A percentile compares a stretch with the other conserved stretches of the same genome.
These are phyloP conservation scores for Fusarium begoniae DNA, from an alignment of 2,329 filamentous ascomycete species.

Conservation along the genomic window DNA sequence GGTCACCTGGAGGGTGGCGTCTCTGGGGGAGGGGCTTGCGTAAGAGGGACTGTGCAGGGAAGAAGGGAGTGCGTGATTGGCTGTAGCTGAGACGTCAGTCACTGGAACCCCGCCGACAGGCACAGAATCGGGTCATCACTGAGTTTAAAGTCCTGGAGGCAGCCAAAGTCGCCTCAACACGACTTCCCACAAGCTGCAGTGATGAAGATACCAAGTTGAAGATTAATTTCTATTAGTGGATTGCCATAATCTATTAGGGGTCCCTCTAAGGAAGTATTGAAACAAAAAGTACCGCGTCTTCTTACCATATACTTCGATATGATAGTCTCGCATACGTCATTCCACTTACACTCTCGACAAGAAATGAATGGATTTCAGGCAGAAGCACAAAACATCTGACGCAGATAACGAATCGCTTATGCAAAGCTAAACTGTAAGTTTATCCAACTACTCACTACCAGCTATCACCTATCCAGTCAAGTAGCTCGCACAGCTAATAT, in stretches of 20 bases:
- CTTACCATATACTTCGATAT: neutral
- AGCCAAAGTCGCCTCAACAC: neutral
- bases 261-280: neutral
- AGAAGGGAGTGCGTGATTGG: constrained; percentile 8
- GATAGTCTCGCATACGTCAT: constrained; percentile 13
- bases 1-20: constrained; percentile 35
- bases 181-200: neutral
- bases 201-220: neutral
- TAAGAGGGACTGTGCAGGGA: constrained; percentile 18
- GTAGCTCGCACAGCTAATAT: neutral
- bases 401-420: neutral
- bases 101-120: constrained; percentile 15
- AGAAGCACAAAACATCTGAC: neutral
- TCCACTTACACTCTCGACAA: constrained; percentile 1
- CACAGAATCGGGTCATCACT: constrained; percentile 29
- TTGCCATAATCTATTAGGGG: neutral
- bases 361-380: constrained; percentile 2
- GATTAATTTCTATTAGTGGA: neutral
- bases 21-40: constrained; percentile 36
- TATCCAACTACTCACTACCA: neutral
- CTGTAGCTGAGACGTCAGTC: neutral
- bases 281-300: neutral
- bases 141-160: constrained; percentile 20
- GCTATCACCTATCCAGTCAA: neutral
- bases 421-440: neutral